Conservation (phyloP, 768 basidiomycete species). For the Chalciporus piperatus region DNA sequence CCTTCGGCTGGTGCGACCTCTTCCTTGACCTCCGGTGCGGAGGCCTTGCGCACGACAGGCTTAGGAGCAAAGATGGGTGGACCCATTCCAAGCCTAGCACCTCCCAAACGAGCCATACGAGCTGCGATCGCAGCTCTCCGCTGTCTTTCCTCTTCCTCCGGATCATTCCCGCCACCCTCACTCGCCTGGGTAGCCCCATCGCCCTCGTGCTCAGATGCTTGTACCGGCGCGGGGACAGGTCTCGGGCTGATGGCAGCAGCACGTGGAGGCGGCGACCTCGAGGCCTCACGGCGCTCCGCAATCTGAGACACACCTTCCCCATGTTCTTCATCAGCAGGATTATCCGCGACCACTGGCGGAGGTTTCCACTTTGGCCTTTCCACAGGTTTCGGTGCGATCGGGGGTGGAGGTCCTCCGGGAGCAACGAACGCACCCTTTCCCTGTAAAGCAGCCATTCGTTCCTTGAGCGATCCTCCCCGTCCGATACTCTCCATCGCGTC, state of each 20-base stretch:
- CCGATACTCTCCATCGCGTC: slow-evolving; percentile 89
- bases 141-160: slow-evolving; percentile 68
- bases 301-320: slow-evolving; percentile 24
- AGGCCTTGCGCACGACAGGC: slow-evolving; percentile 37
- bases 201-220: slow-evolving; percentile 23
- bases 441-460: slow-evolving; percentile 93
- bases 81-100: slow-evolving; percentile 77
- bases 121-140: slow-evolving; percentile 86
- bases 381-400: slow-evolving; percentile 48
- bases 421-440: slow-evolving; percentile 76
- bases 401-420: slow-evolving; percentile 35
- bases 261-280: slow-evolving; percentile 37
- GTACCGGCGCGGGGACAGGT: not conserved
- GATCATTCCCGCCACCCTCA: slow-evolving; percentile 37
- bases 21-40: slow-evolving; percentile 22
- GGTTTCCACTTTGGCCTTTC: slow-evolving; percentile 89
- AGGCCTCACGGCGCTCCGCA: slow-evolving; percentile 23
- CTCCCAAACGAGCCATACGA: slow-evolving; percentile 90
- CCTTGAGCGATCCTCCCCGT: slow-evolving; percentile 78
- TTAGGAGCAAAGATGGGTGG: slow-evolving; percentile 67
- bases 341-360: slow-evolving; percentile 54
- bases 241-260: slow-evolving; percentile 8
- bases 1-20: slow-evolving; percentile 22
- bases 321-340: slow-evolving; percentile 46
- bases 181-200: slow-evolving; percentile 23